Evolutionary conservation across 805 yeast genomes (phyloP).

Genomic region (Saturnispora halmiae): DNA sequence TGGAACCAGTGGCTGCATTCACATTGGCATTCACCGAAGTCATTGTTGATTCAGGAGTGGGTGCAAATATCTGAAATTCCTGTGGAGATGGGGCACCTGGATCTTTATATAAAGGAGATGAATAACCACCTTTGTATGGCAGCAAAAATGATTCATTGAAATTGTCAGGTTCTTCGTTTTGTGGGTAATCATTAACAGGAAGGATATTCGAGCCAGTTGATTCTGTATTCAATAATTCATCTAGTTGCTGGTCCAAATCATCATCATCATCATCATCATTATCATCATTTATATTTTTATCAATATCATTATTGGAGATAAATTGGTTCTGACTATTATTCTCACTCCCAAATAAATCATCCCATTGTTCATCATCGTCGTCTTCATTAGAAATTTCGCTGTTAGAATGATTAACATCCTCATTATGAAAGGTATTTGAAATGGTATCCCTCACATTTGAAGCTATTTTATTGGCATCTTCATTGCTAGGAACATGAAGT

Average conservation of each 20-base stretch:
- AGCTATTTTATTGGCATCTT: too few relatives aligned
- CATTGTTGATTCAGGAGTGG: constrained; percentile 7
- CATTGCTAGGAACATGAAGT: too few relatives aligned
- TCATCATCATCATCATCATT: constrained; percentile 16
- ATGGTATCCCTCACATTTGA: too few relatives aligned
- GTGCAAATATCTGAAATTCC: constrained; percentile 39
- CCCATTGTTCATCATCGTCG: constrained; percentile 22
- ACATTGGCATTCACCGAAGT: neutral
- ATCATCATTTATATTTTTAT: constrained; percentile 4
- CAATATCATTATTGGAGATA: neutral
- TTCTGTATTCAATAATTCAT: constrained; percentile 8
- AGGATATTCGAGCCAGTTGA: neutral
- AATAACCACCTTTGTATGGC: constrained; percentile 24
- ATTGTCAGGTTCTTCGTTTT: constrained; percentile 9
- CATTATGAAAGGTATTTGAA: too few relatives aligned
- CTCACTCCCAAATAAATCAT: constrained; percentile 22
- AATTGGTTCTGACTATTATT: neutral
- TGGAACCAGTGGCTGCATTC: constrained; percentile 33
- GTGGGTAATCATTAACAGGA: neutral
- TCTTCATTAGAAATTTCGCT: too few relatives aligned
- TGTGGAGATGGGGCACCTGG: constrained; percentile 81
- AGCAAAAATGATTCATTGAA: neutral
- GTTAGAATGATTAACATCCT: neutral
- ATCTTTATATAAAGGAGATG: constrained; percentile 54
- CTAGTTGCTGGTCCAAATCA: constrained; percentile 13